Evolutionary conservation across 129 eudicot species (phyloP).

Genomic region (Arctium minus): DNA sequence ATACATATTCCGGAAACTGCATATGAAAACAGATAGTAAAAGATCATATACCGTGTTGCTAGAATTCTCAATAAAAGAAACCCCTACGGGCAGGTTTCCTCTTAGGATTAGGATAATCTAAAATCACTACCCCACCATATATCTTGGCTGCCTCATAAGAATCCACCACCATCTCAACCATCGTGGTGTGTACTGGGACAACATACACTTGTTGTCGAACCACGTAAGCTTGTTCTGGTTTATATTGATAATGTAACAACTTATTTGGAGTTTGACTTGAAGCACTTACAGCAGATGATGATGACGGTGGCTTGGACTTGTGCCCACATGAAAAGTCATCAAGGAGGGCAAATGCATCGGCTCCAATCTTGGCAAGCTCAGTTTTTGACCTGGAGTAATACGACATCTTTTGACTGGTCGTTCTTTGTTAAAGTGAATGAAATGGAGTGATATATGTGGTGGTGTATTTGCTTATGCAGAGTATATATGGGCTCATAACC

Average conservation of each 20-base stretch:
- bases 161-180: conserved; percentile 14
- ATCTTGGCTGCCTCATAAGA: conserved; percentile 33
- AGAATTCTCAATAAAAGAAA: neutral
- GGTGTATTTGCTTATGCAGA: too few relatives aligned
- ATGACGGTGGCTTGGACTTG: neutral
- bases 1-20: neutral
- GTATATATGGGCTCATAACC: too few relatives aligned
- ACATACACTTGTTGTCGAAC: neutral
- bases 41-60: neutral
- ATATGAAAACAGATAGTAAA: neutral
- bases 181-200: neutral
- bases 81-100: conserved; percentile 16
- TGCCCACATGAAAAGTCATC: neutral
- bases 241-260: conserved; percentile 13
- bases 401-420: too few relatives aligned
- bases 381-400: too few relatives aligned
- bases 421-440: too few relatives aligned
- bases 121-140: conserved; percentile 33
- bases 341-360: too few relatives aligned
- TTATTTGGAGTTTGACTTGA: neutral
- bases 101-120: conserved; percentile 20
- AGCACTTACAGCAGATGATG: neutral
- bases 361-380: too few relatives aligned
- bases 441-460: too few relatives aligned
- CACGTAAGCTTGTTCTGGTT: neutral